Base-by-base conservation (phyloP, 2,329 filamentous ascomycete genomes). In the Botryotinia narcissicola region DNA sequence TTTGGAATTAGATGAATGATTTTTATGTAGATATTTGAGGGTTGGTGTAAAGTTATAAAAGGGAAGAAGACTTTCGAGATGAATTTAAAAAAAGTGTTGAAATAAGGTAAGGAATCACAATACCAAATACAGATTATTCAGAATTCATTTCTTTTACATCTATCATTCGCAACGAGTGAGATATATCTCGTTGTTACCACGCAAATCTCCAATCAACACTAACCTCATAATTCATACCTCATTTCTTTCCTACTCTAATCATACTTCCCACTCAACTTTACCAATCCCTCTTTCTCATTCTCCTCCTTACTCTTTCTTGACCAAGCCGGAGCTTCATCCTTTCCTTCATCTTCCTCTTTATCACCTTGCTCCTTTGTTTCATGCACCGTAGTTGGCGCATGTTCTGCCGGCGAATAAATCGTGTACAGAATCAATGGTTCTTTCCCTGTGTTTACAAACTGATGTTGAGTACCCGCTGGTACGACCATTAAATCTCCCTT, bases 391-490 rank as follows among this genome's bases (percentile, higher is more conserved):
- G 84, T 86, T 4, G 87, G 83, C 74, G 87, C 84, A 79, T 91
- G 89, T 81, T 91, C 89, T 0, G 88, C 89, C 0, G 89, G 89
- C 20, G 85, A 85, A 79, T 91, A 91, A 8, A 91, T 86, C 0
- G 89, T 91, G 69, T 91, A 87, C 54, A 91, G 79, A 76, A 90
- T 87, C 46, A 91, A 79, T 3, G 89, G 88, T 68, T 85, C 85
- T 0, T 86, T 84, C 1, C 89, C 89, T 3, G 84, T 88, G 73
- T 90, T 91, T 68, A 91, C 82, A 79, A 91, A 91, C 78, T 91
- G 89, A 79, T 91, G 89, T 80, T 89, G 87, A 3, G 89, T 91
- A 0, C 89, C 89, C 0, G 89, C 90, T 0, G 90, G 89, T 4
- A 91, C 89, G 68, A 91, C 84, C 37, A 91, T 86, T 25, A 83